Evolutionary conservation across 768 basidiomycete species (phyloP).

Genomic region (Lactarius sanguifluus): DNA sequence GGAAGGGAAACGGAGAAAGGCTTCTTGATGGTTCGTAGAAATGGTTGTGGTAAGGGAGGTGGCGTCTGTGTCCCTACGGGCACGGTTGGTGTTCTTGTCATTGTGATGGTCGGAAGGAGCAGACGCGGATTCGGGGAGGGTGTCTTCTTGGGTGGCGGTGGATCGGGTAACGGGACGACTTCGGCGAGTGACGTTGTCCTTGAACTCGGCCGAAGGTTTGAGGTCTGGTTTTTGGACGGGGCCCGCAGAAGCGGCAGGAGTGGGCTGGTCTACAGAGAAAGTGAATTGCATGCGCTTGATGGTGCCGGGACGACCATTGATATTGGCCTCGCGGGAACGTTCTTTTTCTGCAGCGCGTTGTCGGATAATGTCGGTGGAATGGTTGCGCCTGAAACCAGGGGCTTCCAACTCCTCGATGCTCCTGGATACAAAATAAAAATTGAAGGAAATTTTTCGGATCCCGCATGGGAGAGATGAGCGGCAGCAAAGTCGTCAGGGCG

Average conservation of each 20-base stretch:
- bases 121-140: slow-evolving; percentile 10
- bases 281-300: slow-evolving; percentile 92
- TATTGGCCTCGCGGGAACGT: slow-evolving; percentile 65
- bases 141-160: slow-evolving; percentile 38
- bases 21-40: slow-evolving; percentile 33
- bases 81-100: slow-evolving; percentile 42
- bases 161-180: slow-evolving; percentile 43
- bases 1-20: slow-evolving; percentile 65
- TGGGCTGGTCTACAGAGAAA: slow-evolving; percentile 76
- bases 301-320: slow-evolving; percentile 62
- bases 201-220: slow-evolving; percentile 65
- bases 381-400: slow-evolving; percentile 77
- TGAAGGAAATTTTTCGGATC: background rate
- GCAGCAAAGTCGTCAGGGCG: slow-evolving; percentile 42
- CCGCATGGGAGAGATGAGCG: slow-evolving; percentile 26
- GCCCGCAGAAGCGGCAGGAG: slow-evolving; percentile 44
- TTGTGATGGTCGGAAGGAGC: slow-evolving; percentile 16
- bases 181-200: slow-evolving; percentile 45
- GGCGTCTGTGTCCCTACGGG: slow-evolving; percentile 34
- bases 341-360: slow-evolving; percentile 82
- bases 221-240: slow-evolving; percentile 64
- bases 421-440: slow-evolving; percentile 39
- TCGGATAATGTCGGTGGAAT: slow-evolving; percentile 76
- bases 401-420: slow-evolving; percentile 84
- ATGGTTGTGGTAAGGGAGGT: slow-evolving; percentile 24